Base-by-base conservation (phyloP, 176 grass and related monocot genomes). In the Olyra latifolia region DNA sequence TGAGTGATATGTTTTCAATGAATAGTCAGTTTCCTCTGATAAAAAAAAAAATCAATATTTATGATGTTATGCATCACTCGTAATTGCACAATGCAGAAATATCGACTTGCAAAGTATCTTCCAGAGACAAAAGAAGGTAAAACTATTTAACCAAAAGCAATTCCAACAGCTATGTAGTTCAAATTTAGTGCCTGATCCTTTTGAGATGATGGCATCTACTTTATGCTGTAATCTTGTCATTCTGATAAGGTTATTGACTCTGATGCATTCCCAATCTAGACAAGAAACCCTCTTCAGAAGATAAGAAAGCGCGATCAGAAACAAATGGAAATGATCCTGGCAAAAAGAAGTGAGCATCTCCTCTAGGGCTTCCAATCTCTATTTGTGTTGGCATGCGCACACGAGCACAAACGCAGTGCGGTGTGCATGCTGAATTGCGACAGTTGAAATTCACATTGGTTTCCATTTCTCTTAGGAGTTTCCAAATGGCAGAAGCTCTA, bases 61-160 rank as follows among this genome's bases (percentile, higher is more conserved):
- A 22, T 16, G 2, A 76, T 42, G 7, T 14, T 63, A 6, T 23
- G 32, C 27, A 35, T 50, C 30, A 45, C 10, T 82, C n/a, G 50
- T 75, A n/a, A 22, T 56, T 32, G 6, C 16, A 24, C 59, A 57
- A 68, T 88, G 58, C 87, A 97, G 91, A 97, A 97, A 53, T 97
- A 94, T 76, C 79, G 94, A 13, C 32, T 86, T 40, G 87, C 87
- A 19, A 94, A 86, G 39, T 80, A 92, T 85, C 61, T 97, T 70
- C 91, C 91, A 41, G 91, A 90, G 60, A 66, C 79, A 72, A 91
- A 92, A 90, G 91, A 90, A 97, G 91, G 94, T 97, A 91, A 62
- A 28, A 59, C 1, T 35, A 23, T 15, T 47, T 47, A 71, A 8
- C 4, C 41, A 15, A 42, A 59, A 46, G 14, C 4, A 27, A 4